Evolutionary conservation across 352 stramenopile species (phyloP).

Genomic region (Globisporangium mamillatum): DNA sequence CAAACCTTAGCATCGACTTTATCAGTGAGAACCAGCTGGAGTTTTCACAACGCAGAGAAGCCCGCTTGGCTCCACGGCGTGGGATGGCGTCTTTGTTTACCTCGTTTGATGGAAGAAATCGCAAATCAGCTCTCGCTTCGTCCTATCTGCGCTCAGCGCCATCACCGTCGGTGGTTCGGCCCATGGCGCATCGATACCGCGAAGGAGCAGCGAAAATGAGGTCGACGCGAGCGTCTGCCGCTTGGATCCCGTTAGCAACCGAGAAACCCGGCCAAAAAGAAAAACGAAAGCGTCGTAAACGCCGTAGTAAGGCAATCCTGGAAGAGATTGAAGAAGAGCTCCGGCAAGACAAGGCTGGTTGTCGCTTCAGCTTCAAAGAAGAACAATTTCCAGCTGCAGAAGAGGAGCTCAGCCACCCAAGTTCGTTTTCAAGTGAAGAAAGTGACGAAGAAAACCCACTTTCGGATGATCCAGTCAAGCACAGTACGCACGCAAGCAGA

Average conservation of each 20-base stretch:
- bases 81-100: conserved; percentile 30
- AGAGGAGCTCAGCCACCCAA: conserved; percentile 8
- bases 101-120: conserved; percentile 27
- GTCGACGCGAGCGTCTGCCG: neutral
- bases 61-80: conserved; percentile 30
- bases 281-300: conserved; percentile 2
- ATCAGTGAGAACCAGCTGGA: conserved; percentile 32
- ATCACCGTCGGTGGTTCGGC: conserved; percentile 26
- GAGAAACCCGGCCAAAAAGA: neutral
- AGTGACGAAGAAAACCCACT: neutral
- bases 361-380: neutral
- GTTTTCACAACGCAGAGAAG: conserved; percentile 28
- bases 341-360: neutral
- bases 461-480: neutral
- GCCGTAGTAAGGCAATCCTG: conserved; percentile 15
- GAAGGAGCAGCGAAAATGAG: conserved; percentile 30
- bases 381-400: neutral
- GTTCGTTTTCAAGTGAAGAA: conserved; percentile 8
- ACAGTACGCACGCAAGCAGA: neutral
- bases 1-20: conserved; percentile 47
- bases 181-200: conserved; percentile 35
- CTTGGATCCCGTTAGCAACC: neutral
- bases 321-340: conserved; percentile 20
- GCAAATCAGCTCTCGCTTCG: conserved; percentile 28
- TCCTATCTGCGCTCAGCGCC: conserved; percentile 33